A percentile compares a stretch with the other conserved stretches of the same genome.
These are phyloP conservation scores for Clarireedia monteithiana DNA, from an alignment of 2,329 filamentous ascomycete species.

Conservation along the genomic window DNA sequence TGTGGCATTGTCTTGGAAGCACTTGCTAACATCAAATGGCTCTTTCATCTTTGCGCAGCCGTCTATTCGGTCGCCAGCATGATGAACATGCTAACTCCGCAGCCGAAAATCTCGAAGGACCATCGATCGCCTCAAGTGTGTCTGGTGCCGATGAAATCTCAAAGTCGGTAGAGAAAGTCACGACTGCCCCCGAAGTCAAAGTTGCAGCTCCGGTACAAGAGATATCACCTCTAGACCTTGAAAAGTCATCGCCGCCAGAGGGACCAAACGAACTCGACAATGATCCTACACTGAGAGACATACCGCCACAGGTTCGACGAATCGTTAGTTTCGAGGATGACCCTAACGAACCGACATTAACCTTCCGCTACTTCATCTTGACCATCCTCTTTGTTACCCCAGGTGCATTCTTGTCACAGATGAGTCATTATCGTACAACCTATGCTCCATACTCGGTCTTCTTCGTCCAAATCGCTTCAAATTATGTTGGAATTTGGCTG, in stretches of 20 bases:
- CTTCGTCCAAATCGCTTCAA: constrained; percentile 48
- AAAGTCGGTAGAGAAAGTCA: neutral
- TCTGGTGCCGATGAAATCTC: constrained; percentile 1
- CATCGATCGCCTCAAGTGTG: neutral
- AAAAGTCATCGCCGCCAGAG: neutral
- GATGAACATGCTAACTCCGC: neutral
- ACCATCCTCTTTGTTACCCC: constrained; percentile 47
- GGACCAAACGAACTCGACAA: constrained; percentile 30
- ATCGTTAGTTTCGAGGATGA: constrained; percentile 52
- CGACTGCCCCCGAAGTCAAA: neutral
- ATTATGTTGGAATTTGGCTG: constrained; percentile 38
- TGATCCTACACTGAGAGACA: constrained; percentile 43
- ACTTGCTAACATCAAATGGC: neutral
- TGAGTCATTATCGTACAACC: constrained; percentile 50
- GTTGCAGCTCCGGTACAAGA: constrained; percentile 23
- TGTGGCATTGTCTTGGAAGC: neutral
- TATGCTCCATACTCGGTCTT: constrained; percentile 47
- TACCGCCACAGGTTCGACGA: constrained; percentile 47
- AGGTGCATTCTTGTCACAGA: constrained; percentile 49
- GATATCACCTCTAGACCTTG: constrained; percentile 30
- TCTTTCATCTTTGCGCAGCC: neutral
- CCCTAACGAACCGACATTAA: constrained; percentile 45
- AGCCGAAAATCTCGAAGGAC: neutral
- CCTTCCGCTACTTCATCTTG: constrained; percentile 52
- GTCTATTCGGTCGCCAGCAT: neutral